These are phyloP conservation scores for Tricholoma bakamatsutake DNA, from an alignment of 768 basidiomycete genomes.

Conservation along the genomic window DNA sequence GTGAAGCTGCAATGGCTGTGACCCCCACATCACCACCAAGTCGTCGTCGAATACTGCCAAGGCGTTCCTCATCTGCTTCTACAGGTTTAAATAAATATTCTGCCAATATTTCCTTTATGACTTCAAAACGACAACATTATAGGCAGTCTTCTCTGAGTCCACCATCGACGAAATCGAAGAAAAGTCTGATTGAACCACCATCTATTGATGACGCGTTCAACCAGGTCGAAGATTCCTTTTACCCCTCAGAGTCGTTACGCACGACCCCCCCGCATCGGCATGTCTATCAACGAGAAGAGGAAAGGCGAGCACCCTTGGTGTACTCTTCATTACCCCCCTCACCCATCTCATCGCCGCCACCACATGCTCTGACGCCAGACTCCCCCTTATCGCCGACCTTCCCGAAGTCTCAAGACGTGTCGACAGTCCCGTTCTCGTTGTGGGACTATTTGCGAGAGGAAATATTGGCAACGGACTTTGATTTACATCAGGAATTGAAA, in stretches of 20 bases:
- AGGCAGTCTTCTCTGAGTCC: conserved; percentile 25
- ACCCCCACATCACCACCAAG: conserved; percentile 10
- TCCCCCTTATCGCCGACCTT: conserved; percentile 25
- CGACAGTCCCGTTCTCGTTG: conserved; percentile 59
- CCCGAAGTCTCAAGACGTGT: conserved; percentile 14
- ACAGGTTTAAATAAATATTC: conserved; percentile 16
- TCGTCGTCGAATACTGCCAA: conserved; percentile 24
- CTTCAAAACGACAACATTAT: conserved; percentile 12
- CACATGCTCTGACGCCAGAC: conserved; percentile 27
- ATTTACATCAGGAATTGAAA: conserved; percentile 89
- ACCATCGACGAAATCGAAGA: conserved; percentile 14
- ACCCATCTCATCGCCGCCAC: conserved; percentile 48
- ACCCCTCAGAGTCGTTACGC: conserved; percentile 8
- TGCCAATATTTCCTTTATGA: conserved; percentile 19
- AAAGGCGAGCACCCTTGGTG: conserved; percentile 36
- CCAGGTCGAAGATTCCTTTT: conserved; percentile 19
- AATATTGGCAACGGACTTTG: conserved; percentile 86
- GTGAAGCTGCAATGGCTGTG: background rate
- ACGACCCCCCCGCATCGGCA: conserved; percentile 13
- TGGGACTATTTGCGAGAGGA: conserved; percentile 94
- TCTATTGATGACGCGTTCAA: conserved; percentile 25
- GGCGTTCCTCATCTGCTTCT: conserved; percentile 28
- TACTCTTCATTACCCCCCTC: conserved; percentile 75
- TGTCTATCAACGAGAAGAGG: conserved; percentile 13
- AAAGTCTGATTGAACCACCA: conserved; percentile 14